Evolutionary conservation across 768 basidiomycete species (phyloP), one percentile per base, ranked within the genome.

Genomic region (Boletus rubescentipes): DNA sequence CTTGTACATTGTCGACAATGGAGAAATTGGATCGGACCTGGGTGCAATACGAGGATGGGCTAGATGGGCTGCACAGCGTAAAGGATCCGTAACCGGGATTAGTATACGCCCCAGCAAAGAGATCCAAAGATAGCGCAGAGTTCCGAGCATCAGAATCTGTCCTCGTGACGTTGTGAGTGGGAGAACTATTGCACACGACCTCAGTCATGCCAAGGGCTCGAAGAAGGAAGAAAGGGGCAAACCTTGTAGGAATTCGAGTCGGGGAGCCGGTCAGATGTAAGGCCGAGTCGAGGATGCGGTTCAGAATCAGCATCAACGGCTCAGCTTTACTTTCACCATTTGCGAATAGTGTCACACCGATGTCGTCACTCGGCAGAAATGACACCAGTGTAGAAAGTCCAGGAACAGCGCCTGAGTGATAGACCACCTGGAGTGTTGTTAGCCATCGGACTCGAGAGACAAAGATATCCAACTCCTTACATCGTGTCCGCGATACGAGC

Each of bases 401-500:
- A 0, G 73, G 73, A 11, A 73, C 44, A 5, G 58, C 57, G 3
- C 79, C 77, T 0, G 42, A 11, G 51, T 75, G 77, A 35, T 47
- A 58, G 7, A 78, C 50, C 5, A 73, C 31, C 79, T 77, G 20
- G 2, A 18, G n/a, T 7, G 21, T 26, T 2, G 23, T 51, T 9
- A 40, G 45, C 14, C 12, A 47, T 53, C 16, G 23, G 39, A n/a
- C 5, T 29, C 16, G 14, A 23, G 9, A 20, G 12, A 51, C 3
- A 10, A 4, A 41, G 20, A 31, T 16, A 29, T 35, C 14, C 21
- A 44, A 23, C 21, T 43, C 66, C 39, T n/a, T 54, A 78, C 77
- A 26, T 78, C 72, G 48, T 77, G 74, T 0, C 74, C 78, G 2
- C 62, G 65, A 48, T 75, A 76, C 1, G 77, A 71, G 8, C 16